Percentiles rank a stretch among this genome's conserved stretches.
phyloP scores from a whole-genome alignment of 495 filamentous ascomycete species.

The Mytilinidion resinicola region DNA sequence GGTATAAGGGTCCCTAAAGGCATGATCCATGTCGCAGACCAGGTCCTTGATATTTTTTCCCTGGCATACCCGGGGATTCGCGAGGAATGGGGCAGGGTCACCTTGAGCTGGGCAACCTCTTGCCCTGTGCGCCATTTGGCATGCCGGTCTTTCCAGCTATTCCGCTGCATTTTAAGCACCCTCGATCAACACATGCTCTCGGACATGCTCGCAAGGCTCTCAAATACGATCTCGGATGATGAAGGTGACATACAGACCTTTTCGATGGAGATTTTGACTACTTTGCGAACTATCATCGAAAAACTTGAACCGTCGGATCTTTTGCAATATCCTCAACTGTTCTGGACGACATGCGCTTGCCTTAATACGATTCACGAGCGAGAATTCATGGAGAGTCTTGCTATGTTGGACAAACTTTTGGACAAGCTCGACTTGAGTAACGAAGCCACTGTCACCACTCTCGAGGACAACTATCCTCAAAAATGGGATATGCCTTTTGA shows the following conservation, averaged over 20 bases:
- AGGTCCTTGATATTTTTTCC: constrained; percentile 79
- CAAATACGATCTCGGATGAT: constrained; percentile 92
- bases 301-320: constrained; percentile 75
- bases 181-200: constrained; percentile 89
- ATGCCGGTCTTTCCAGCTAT: constrained; percentile 95
- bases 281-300: constrained; percentile 79
- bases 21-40: constrained; percentile 74
- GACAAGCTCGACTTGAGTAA: constrained; percentile 76
- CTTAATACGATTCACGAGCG: constrained; percentile 91
- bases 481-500: constrained; percentile 90
- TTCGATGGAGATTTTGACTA: constrained; percentile 95
- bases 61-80: constrained; percentile 79
- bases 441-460: constrained; percentile 55
- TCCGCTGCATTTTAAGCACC: constrained; percentile 83
- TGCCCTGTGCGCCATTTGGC: constrained; percentile 95
- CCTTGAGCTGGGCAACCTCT: constrained; percentile 90
- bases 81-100: constrained; percentile 82
- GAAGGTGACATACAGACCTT: constrained; percentile 88
- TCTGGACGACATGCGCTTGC: constrained; percentile 96
- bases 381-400: constrained; percentile 84
- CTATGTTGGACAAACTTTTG: constrained; percentile 85
- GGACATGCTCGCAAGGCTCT: constrained; percentile 89
- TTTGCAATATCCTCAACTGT: constrained; percentile 81
- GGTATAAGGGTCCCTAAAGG: constrained; percentile 75
- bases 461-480: constrained; percentile 71